These are phyloP conservation scores for Phoenix roebelenii DNA, from an alignment of 176 grass and related monocot genomes.

Conservation along the genomic window DNA sequence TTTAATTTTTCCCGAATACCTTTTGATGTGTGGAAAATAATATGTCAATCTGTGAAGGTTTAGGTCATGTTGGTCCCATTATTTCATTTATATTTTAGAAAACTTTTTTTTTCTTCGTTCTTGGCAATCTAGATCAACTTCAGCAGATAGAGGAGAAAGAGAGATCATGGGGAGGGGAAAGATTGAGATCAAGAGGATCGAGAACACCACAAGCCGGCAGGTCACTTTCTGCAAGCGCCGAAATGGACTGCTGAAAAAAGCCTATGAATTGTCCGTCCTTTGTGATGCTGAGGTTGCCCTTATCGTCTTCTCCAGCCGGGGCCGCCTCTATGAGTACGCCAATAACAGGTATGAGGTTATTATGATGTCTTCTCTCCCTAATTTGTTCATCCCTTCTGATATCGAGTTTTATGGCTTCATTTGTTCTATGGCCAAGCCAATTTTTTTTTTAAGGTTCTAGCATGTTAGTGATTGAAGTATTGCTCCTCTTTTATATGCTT, in stretches of 20 bases:
- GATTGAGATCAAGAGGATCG: constrained; percentile 55
- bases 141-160: background rate
- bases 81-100: too few relatives aligned
- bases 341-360: constrained; percentile 26
- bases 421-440: too few relatives aligned
- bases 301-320: constrained; percentile 37
- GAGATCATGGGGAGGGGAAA: constrained; percentile 43
- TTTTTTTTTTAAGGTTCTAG: too few relatives aligned
- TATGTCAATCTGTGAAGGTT: too few relatives aligned
- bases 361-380: background rate
- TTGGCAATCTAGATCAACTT: background rate
- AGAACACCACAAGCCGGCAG: constrained; percentile 48
- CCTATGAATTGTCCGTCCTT: constrained; percentile 38
- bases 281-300: constrained; percentile 47
- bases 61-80: too few relatives aligned
- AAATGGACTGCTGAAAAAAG: constrained; percentile 46
- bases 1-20: too few relatives aligned
- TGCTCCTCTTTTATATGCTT: constrained; percentile 3
- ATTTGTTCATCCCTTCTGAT: background rate
- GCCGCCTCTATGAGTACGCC: constrained; percentile 46
- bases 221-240: constrained; percentile 52
- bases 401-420: background rate
- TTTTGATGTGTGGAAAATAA: too few relatives aligned
- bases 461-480: background rate
- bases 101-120: too few relatives aligned